Percentiles rank a stretch among this genome's conserved stretches.
Conservation (phyloP, 768 basidiomycete species). For the Tephrocybe sp. region DNA sequence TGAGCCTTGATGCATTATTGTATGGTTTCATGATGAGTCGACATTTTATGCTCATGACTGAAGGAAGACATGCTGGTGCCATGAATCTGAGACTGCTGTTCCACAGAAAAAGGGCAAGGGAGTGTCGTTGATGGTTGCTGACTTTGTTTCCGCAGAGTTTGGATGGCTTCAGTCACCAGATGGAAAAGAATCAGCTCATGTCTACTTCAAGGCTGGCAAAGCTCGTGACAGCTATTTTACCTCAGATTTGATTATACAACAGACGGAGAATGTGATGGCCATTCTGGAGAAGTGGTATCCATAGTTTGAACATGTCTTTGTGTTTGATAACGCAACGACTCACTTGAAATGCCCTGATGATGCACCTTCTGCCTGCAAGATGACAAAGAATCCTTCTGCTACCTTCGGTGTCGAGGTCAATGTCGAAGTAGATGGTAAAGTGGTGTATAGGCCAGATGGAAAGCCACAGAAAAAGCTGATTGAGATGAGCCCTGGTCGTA, state of each 20-base stretch:
- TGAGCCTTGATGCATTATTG: not conserved
- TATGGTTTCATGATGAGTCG: conserved; percentile 25
- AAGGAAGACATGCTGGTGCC: conserved; percentile 20
- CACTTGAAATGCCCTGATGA: conserved; percentile 7
- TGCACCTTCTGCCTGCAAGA: not conserved
- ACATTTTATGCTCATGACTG: conserved; percentile 26
- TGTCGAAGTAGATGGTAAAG: conserved; percentile 18
- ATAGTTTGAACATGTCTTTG: conserved; percentile 15
- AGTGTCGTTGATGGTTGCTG: conserved; percentile 31
- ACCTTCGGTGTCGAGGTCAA: conserved; percentile 23
- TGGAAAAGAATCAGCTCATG: conserved; percentile 9
- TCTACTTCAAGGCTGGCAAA: conserved; percentile 11
- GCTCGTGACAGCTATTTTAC: conserved; percentile 10
- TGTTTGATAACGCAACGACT: conserved; percentile 11
- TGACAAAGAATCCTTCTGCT: conserved; percentile 9
- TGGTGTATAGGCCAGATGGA: conserved; percentile 17
- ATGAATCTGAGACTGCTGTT: conserved; percentile 15
- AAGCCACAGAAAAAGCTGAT: not conserved
- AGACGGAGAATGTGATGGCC: conserved; percentile 23
- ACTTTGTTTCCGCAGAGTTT: conserved; percentile 33
- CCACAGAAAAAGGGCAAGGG: conserved; percentile 30
- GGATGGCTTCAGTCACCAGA: conserved; percentile 17
- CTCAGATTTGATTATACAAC: conserved; percentile 21
- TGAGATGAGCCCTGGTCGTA: conserved; percentile 15
- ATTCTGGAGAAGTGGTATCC: conserved; percentile 19